Evolutionary conservation across 2,329 filamentous ascomycete species (phyloP).

Genomic region (Arthrobotrys iridis): DNA sequence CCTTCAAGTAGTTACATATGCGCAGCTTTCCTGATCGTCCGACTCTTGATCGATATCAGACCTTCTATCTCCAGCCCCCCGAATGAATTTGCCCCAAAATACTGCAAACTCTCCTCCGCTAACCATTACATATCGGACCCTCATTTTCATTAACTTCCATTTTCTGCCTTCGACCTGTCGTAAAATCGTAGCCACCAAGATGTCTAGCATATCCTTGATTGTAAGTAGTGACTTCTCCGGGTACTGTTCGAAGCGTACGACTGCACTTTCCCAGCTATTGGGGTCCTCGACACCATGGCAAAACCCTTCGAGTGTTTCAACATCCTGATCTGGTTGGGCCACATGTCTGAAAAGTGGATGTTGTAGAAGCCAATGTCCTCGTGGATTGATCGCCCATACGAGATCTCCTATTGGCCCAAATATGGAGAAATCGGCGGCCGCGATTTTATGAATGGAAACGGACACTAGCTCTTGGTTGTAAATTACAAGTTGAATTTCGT

Average conservation of each 20-base stretch:
- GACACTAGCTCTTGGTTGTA: conserved; percentile 6
- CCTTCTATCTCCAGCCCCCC: neutral
- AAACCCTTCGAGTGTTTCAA: neutral
- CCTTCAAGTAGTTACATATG: too few species aligned
- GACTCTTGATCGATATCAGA: too few species aligned
- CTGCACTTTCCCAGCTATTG: neutral
- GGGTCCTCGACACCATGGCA: neutral
- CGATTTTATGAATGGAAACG: neutral
- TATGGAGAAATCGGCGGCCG: neutral
- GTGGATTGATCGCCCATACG: neutral
- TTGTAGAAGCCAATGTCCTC: neutral
- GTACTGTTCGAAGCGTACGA: neutral
- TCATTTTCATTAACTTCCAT: conserved; percentile 4
- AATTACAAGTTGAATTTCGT: neutral
- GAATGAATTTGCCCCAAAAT: conserved; percentile 4
- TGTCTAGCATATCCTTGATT: neutral
- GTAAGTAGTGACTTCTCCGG: neutral
- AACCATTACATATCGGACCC: neutral
- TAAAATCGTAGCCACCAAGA: neutral
- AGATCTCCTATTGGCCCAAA: neutral
- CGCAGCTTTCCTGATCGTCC: too few species aligned
- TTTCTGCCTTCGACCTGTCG: neutral
- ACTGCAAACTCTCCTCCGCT: neutral
- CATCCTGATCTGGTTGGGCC: neutral
- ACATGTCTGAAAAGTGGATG: neutral